These are phyloP conservation scores for Dictyophora rubrovolvata DNA, from an alignment of 768 basidiomycete genomes.

Conservation along the genomic window DNA sequence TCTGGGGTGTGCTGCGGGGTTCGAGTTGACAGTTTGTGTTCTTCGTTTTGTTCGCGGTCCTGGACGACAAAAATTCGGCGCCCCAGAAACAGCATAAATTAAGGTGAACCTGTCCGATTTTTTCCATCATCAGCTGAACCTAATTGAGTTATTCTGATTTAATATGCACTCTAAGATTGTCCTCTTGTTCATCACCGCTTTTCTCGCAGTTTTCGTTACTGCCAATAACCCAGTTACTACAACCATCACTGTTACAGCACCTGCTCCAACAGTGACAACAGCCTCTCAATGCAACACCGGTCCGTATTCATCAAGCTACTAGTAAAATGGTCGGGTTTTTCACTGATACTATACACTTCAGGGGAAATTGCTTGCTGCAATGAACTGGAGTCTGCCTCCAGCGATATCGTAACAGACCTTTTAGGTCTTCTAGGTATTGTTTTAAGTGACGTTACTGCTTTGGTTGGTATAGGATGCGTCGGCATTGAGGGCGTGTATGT, in stretches of 20 bases:
- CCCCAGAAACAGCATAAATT: too few species aligned
- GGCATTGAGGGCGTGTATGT: conserved; percentile 14
- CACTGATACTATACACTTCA: background rate
- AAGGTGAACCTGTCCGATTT: too few species aligned
- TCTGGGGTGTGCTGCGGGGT: too few species aligned
- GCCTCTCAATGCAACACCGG: conserved; percentile 8
- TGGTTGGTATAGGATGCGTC: conserved; percentile 17
- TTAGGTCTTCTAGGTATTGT: conserved; percentile 17
- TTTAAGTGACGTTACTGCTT: conserved; percentile 11
- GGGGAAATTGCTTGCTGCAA: conserved; percentile 24
- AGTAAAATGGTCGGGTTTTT: background rate
- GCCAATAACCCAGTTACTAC: background rate
- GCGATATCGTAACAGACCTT: conserved; percentile 30
- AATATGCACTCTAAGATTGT: background rate
- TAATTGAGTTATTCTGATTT: background rate
- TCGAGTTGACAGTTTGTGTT: too few species aligned
- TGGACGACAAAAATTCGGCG: too few species aligned
- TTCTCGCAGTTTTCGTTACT: background rate
- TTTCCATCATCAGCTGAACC: background rate
- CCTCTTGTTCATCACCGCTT: background rate
- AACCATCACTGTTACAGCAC: background rate
- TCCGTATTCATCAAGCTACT: background rate
- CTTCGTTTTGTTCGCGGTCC: too few species aligned
- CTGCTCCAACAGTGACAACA: background rate
- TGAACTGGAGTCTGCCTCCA: conserved; percentile 15